Conservation (phyloP, 306 rosid species). For the Cyclanthera cordifolia region DNA sequence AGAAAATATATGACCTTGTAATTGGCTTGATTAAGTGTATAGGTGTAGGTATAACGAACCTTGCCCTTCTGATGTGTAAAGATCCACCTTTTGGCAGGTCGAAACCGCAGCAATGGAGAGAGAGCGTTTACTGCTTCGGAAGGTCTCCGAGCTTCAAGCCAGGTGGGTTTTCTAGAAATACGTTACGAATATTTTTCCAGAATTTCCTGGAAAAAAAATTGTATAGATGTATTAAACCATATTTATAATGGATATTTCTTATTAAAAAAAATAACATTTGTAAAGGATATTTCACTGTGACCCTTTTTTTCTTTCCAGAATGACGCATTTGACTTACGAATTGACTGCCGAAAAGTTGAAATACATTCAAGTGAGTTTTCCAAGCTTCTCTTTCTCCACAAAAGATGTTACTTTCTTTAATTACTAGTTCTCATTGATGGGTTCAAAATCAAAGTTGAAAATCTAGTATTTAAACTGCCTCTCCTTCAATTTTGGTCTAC, state of each 20-base stretch:
- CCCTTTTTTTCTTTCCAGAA: slow-evolving; percentile 35
- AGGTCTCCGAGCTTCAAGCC: slow-evolving; percentile 76
- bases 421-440: neutral
- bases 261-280: neutral
- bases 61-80: slow-evolving; percentile 1
- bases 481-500: slow-evolving; percentile 21
- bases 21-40: too few species aligned
- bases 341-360: slow-evolving; percentile 68
- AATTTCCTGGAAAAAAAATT: neutral
- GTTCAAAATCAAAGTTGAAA: neutral
- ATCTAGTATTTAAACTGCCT: neutral
- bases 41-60: neutral
- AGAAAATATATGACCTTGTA: neutral
- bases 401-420: neutral
- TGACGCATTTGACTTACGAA: slow-evolving; percentile 61
- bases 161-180: slow-evolving; percentile 36
- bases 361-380: slow-evolving; percentile 57
- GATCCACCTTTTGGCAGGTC: slow-evolving; percentile 27
- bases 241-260: neutral
- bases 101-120: slow-evolving; percentile 59
- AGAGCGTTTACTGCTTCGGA: slow-evolving; percentile 52
- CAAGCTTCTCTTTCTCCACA: neutral
- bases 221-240: neutral
- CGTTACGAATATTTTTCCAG: slow-evolving; percentile 11
- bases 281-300: neutral